A percentile compares a stretch with the other conserved stretches of the same genome.
Evolutionary conservation across 2,329 filamentous ascomycete genomes (phyloP).

Genomic region (Plectosphaerella sp.): DNA sequence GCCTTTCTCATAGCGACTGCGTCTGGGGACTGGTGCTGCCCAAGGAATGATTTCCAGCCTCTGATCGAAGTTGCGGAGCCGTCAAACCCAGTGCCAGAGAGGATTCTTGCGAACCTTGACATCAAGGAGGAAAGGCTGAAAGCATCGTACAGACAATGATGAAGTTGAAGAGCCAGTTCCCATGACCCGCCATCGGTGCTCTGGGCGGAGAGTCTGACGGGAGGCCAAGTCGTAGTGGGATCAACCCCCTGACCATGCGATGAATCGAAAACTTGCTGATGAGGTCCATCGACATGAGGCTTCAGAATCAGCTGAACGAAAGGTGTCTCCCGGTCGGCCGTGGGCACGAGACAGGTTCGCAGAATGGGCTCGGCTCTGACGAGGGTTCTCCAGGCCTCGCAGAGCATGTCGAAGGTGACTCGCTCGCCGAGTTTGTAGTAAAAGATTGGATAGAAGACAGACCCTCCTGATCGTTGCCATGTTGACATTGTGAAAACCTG

Average conservation of each 20-base stretch:
- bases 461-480: constrained; percentile 65
- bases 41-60: constrained; percentile 21
- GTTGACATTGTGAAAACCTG: constrained; percentile 76
- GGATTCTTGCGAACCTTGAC: constrained; percentile 24
- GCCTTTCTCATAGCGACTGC: constrained; percentile 13
- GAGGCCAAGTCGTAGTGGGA: background rate
- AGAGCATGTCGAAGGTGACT: constrained; percentile 34
- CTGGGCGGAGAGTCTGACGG: constrained; percentile 6
- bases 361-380: constrained; percentile 57
- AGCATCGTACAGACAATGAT: constrained; percentile 87
- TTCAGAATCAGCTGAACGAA: constrained; percentile 61
- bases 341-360: constrained; percentile 61
- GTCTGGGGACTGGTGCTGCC: constrained; percentile 3
- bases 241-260: background rate
- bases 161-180: constrained; percentile 56
- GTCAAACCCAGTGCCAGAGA: constrained; percentile 7
- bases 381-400: constrained; percentile 58
- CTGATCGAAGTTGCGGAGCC: background rate
- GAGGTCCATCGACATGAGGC: constrained; percentile 14
- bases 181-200: constrained; percentile 14
- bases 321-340: constrained; percentile 37
- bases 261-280: constrained; percentile 15
- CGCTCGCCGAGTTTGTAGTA: constrained; percentile 45
- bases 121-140: constrained; percentile 68
- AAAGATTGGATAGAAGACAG: constrained; percentile 72